Evolutionary conservation across 495 filamentous ascomycete genomes (phyloP), one percentile per base, ranked within the genome.

Genomic region (Aspergillus baeticus): DNA sequence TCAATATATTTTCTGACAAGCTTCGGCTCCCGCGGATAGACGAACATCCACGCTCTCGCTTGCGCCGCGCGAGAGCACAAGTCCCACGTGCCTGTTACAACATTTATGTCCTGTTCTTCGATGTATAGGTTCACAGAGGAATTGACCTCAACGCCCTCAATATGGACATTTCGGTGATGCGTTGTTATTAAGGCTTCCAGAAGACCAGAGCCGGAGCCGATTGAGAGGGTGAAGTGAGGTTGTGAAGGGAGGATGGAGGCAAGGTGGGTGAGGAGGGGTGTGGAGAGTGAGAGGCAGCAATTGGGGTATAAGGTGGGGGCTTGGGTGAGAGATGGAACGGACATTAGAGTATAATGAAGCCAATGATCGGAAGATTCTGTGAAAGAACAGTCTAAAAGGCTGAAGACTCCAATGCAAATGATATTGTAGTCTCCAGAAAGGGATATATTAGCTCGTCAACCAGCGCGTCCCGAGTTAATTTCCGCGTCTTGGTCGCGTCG

Each of bases 171-270:
- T 11, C 57, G 39, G 38, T 69, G 50, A 14, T 50, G 42, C 10
- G 70, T 50, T 0, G 69, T 39, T 17, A 84, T 61, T 0, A 81
- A 61, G 3, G 72, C 71, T 65, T 85, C 82, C 0, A 85, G 67
- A 4, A 84, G 66, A 10, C 81, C 82, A 18, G 66, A 73, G 38
- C 82, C 82, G 55, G 76, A 77, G 55, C 82, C 82, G 15, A 85
- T 69, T 2, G 82, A 84, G 37, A 83, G 55, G 6, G 69, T 73
- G 59, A 77, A 67, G 6, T 15, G 55, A 3, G 80, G 76, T 14
- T 57, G 35, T 21, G 60, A 34, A 10, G 81, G 79, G 13, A 84
- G 71, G n/a, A 74, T 54, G 13, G 44, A 50, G 8, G 56, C 51
- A 2, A 84, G 51, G 17, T 60, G 51, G 34, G 60, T 21, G 21